Conservation (phyloP, 441 rosid species). For the Eutrema salsugineum region DNA sequence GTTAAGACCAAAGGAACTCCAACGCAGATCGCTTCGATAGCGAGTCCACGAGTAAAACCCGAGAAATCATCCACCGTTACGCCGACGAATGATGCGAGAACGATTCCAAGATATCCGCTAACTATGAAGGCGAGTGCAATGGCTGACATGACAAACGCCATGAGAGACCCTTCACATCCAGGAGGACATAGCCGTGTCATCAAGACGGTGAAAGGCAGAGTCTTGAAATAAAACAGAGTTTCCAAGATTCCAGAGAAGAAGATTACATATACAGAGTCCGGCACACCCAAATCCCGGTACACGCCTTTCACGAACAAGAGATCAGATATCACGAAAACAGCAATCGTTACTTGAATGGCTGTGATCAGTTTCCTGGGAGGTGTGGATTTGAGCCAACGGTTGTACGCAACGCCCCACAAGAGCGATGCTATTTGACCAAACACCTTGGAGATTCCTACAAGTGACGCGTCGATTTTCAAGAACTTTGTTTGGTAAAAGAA, state of each 20-base stretch:
- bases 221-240: conserved; percentile 66
- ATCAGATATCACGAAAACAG: conserved; percentile 66
- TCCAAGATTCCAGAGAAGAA: conserved; percentile 68
- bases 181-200: conserved; percentile 69
- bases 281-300: conserved; percentile 56
- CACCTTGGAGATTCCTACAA: conserved; percentile 78
- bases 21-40: conserved; percentile 64
- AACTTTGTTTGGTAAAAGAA: conserved; percentile 83
- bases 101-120: conserved; percentile 75
- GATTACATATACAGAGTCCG: conserved; percentile 57
- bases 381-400: conserved; percentile 45
- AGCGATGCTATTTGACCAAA: conserved; percentile 79
- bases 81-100: conserved; percentile 57
- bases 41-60: conserved; percentile 51
- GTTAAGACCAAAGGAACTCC: conserved; percentile 54
- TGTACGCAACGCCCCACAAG: conserved; percentile 76
- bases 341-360: conserved; percentile 62
- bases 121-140: conserved; percentile 65
- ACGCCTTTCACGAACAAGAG: conserved; percentile 59
- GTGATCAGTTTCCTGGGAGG: conserved; percentile 61
- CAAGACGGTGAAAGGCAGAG: conserved; percentile 69
- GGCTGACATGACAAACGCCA: conserved; percentile 86
- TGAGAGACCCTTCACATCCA: conserved; percentile 88
- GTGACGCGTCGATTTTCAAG: conserved; percentile 53
- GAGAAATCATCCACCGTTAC: conserved; percentile 64